A percentile compares a stretch with the other conserved stretches of the same genome.
Evolutionary conservation across 306 rosid species (phyloP).

Genomic region (Lablab purpureus): DNA sequence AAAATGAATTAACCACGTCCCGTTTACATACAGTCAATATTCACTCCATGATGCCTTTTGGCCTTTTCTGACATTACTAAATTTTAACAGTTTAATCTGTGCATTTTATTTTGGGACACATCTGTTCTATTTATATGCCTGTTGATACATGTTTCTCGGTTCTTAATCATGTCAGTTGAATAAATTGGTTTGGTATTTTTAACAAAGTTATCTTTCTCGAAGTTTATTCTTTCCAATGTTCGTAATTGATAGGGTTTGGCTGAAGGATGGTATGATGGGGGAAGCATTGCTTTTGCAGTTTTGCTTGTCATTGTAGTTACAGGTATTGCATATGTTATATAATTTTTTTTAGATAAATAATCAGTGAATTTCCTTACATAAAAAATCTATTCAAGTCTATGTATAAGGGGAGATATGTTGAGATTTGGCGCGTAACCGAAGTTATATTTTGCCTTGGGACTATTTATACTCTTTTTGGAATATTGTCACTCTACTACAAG

Average conservation of each 20-base stretch:
- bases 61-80: conserved; percentile 18
- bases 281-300: conserved; percentile 92
- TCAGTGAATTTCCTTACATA: conserved; percentile 6
- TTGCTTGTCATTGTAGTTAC: conserved; percentile 88
- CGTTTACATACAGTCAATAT: conserved; percentile 11
- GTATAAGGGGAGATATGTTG: conserved; percentile 21
- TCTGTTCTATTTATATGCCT: conserved; percentile 17
- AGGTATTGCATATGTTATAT: conserved; percentile 58
- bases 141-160: conserved; percentile 31
- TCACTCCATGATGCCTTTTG: conserved; percentile 26
- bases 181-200: conserved; percentile 22
- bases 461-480: conserved; percentile 3
- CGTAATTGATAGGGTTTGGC: conserved; percentile 65
- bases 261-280: conserved; percentile 98
- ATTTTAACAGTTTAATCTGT: conserved; percentile 10
- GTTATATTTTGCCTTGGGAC: conserved; percentile 24
- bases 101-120: conserved; percentile 12
- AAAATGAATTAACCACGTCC: conserved; percentile 25
- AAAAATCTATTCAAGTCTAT: conserved; percentile 1
- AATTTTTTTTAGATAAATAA: conserved; percentile 10
- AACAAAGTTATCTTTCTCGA: conserved; percentile 3
- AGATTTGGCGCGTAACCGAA: conserved; percentile 11
- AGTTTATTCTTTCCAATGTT: conserved; percentile 37
- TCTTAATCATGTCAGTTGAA: conserved; percentile 36
- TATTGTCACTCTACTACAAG: conserved; percentile 28